Evolutionary conservation across 192 early-diverging fungal species (phyloP).

Genomic region (Podila minutissima): DNA sequence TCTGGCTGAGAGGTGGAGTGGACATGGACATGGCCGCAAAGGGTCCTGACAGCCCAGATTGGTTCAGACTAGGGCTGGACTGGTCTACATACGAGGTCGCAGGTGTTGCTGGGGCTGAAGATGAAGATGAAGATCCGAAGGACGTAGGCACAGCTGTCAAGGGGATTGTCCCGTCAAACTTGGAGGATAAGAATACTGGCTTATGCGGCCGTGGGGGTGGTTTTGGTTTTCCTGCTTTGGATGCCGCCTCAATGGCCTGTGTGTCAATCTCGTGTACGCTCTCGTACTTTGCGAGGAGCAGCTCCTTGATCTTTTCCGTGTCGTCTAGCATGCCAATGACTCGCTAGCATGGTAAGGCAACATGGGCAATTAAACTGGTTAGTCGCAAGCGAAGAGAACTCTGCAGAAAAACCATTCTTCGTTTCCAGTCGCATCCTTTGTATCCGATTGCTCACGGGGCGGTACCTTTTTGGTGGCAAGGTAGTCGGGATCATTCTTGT

Average conservation of each 20-base stretch:
- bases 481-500: constrained; percentile 56
- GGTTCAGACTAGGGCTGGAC: not conserved
- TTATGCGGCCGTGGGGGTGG: constrained; percentile 39
- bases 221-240: constrained; percentile 38
- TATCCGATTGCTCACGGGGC: not conserved
- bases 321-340: constrained; percentile 20
- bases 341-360: constrained; percentile 27
- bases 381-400: not conserved
- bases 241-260: constrained; percentile 32
- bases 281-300: constrained; percentile 48
- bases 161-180: constrained; percentile 13
- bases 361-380: not conserved
- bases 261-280: constrained; percentile 53
- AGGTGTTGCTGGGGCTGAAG: constrained; percentile 12
- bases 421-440: too few species aligned
- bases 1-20: not conserved
- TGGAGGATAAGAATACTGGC: constrained; percentile 31
- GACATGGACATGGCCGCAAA: constrained; percentile 11
- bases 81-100: not conserved
- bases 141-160: not conserved
- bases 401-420: too few species aligned
- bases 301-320: constrained; percentile 41
- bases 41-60: not conserved
- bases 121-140: constrained; percentile 1
- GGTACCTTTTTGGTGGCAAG: constrained; percentile 51